A percentile compares a stretch with the other conserved stretches of the same genome.
These are phyloP conservation scores for Colletotrichum limetticola DNA, from an alignment of 2,329 filamentous ascomycete species.

Conservation along the genomic window DNA sequence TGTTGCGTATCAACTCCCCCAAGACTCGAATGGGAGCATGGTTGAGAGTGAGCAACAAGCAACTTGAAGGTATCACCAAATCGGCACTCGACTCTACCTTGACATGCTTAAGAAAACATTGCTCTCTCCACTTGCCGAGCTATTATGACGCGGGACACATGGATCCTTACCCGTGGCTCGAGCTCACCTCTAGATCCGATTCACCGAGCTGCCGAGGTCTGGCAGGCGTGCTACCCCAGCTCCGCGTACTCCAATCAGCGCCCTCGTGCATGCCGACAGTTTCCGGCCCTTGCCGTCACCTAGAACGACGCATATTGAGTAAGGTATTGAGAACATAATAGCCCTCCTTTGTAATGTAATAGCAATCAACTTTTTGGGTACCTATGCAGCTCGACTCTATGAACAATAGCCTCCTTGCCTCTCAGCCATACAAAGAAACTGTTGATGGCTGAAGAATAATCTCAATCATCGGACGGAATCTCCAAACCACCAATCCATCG, in stretches of 20 bases:
- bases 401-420: background rate
- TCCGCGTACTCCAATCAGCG: constrained; percentile 18
- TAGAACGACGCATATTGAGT: background rate
- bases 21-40: background rate
- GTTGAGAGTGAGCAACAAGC: too few species aligned
- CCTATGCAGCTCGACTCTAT: constrained; percentile 27
- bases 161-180: background rate
- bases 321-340: background rate
- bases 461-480: background rate
- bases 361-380: constrained; percentile 28
- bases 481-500: background rate
- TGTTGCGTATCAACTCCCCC: background rate
- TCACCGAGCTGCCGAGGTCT: constrained; percentile 34
- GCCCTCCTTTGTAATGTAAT: background rate
- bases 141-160: constrained; percentile 3
- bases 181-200: background rate
- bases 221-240: constrained; percentile 8
- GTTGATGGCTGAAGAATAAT: background rate
- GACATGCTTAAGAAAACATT: background rate
- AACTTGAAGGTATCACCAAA: background rate
- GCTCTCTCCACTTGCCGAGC: background rate
- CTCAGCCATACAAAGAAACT: constrained; percentile 6
- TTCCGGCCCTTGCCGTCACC: constrained; percentile 21
- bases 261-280: constrained; percentile 19
- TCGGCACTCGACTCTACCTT: background rate